Evolutionary conservation across 352 stramenopile species (phyloP).

Genomic region (Phytopythium sindhum): DNA sequence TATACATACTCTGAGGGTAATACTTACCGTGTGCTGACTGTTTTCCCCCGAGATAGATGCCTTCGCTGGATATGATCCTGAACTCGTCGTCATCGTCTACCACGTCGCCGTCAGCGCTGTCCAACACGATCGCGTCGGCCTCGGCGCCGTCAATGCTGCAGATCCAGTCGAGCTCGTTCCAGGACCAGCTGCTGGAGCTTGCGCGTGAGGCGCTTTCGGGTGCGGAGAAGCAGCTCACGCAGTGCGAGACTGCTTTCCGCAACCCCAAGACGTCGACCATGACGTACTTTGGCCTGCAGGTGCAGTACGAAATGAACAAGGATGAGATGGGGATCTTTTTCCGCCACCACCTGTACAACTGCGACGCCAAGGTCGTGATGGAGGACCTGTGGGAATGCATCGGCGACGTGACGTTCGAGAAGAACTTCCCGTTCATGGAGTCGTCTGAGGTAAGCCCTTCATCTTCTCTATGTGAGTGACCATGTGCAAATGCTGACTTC

Average conservation of each 20-base stretch:
- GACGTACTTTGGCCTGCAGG: conserved; percentile 86
- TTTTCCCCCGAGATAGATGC: conserved; percentile 38
- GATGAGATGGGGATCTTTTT: conserved; percentile 87
- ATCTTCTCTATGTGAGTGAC: background rate
- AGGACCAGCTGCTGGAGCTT: conserved; percentile 67
- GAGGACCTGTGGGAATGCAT: conserved; percentile 80
- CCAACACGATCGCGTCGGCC: conserved; percentile 59
- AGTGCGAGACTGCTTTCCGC: conserved; percentile 75
- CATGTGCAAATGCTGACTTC: background rate
- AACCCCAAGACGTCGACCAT: conserved; percentile 85
- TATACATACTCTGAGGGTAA: background rate
- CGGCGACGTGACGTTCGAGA: conserved; percentile 70
- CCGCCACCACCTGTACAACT: conserved; percentile 80
- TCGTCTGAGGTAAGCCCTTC: conserved; percentile 34
- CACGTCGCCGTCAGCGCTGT: conserved; percentile 53
- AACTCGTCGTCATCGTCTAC: conserved; percentile 68
- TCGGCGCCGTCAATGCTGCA: conserved; percentile 54
- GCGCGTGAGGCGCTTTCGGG: conserved; percentile 57
- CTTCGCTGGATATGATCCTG: conserved; percentile 80
- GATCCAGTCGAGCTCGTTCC: conserved; percentile 76
- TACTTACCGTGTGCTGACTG: conserved; percentile 3
- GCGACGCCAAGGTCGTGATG: conserved; percentile 59
- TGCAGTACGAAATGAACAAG: conserved; percentile 88
- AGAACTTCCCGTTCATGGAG: conserved; percentile 83
- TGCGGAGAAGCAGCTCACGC: conserved; percentile 59